Base-by-base conservation (phyloP, 2,329 filamentous ascomycete species). In the Chaetomium globosum region DNA sequence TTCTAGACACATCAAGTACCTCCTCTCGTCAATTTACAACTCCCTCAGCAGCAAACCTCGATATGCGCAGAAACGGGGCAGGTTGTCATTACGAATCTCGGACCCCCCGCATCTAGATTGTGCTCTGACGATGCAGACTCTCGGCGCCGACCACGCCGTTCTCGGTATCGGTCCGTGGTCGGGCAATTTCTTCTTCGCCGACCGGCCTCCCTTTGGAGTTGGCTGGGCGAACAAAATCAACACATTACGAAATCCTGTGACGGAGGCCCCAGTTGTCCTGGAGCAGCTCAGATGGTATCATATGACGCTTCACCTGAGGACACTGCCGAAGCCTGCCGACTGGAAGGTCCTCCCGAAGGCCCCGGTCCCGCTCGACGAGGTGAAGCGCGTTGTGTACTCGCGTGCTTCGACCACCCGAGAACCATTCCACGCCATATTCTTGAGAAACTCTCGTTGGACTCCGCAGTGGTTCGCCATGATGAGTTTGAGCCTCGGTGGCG, bases 161-260 rank as follows among this genome's bases (percentile, higher is more conserved):
- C 76, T 96, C 31, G 82, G 85, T 21, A 82, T 97, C 55, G 92
- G 96, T 70, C 87, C 90, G 0, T 86, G 91, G 30, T 93, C 90
- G 0, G 95, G 95, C n/a, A 78, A 83, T 12, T 89, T 93, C 67
- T 85, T 87, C 10, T 77, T 97, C 46, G 85, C 86, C 64, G 90
- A 92, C 66, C 84, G 84, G 59, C 85, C 85, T 2, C 81, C 80
- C 64, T 78, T 83, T 53, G 80, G 83, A 4, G 79, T 81, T 9
- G 81, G 85, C 12, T 62, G 60, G 23, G 81, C 83, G 21, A 91
- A 96, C 73, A 79, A 83, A 39, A 80, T 96, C 62, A 93, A 92
- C 74, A 75, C 72, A 67, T 78, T 81, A 33, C 77, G 80, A 21
- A 83, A 80, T 62, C 82, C 86, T 1, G 79, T 83, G 1, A 80